A percentile compares a stretch with the other conserved stretches of the same genome.
phyloP scores from a whole-genome alignment of 2,329 filamentous ascomycete genomes.

The Diaporthe citriasiana region DNA sequence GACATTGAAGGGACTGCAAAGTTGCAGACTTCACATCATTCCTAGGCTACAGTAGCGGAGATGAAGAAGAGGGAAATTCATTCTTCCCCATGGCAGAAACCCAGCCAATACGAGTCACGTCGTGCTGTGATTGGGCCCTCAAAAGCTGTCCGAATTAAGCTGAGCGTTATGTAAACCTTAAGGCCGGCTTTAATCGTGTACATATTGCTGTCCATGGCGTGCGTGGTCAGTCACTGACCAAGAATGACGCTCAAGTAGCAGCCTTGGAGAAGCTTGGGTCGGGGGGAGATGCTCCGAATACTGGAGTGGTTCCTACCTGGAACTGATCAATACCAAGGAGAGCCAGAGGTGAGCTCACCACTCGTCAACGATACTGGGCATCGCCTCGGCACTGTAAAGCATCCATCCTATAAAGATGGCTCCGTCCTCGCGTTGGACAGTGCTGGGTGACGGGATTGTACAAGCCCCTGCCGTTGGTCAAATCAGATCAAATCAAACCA shows the following conservation, averaged over 20 bases:
- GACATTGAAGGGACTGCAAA: neutral
- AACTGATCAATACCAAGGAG: constrained; percentile 9
- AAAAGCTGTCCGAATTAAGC: neutral
- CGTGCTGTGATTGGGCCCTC: constrained; percentile 5
- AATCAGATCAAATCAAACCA: neutral
- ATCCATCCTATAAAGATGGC: constrained; percentile 1
- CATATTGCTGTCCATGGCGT: neutral
- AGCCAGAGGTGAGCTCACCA: too few species aligned
- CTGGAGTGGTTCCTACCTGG: neutral
- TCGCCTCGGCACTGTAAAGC: constrained; percentile 5
- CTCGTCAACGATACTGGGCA: neutral
- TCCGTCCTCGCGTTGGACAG: neutral
- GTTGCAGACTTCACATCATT: neutral
- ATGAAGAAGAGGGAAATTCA: constrained; percentile 1
- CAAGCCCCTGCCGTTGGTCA: neutral
- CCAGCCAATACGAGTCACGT: neutral
- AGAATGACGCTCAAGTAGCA: neutral
- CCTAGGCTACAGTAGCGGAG: too few species aligned
- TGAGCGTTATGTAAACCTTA: neutral
- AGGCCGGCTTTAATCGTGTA: neutral
- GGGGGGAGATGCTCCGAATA: constrained; percentile 20
- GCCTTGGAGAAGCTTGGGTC: constrained; percentile 20
- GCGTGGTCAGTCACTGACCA: neutral
- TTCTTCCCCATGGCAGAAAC: neutral
- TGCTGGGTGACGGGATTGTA: neutral